Conservation (phyloP, 208 protist species). For the Kentomonas sorsogonicus region DNA sequence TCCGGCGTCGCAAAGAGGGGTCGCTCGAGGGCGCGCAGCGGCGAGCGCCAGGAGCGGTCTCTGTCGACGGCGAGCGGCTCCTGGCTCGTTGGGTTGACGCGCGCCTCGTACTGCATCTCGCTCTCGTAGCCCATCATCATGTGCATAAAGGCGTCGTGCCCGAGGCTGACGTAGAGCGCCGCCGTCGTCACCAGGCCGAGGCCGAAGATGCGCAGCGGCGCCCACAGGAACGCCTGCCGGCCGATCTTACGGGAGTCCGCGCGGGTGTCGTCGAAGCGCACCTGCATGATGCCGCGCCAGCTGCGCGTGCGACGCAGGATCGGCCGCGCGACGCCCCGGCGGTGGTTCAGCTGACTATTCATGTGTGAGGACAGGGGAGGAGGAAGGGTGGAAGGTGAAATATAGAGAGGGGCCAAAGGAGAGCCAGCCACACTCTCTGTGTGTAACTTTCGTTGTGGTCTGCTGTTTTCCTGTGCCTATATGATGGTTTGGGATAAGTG, state of each 20-base stretch:
- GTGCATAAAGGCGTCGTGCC: slow-evolving; percentile 83
- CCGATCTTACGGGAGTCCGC: slow-evolving; percentile 58
- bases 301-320: slow-evolving; percentile 81
- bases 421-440: too few relatives aligned
- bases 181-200: slow-evolving; percentile 35
- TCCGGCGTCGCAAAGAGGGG: slow-evolving; percentile 59
- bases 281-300: slow-evolving; percentile 89
- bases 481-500: not conserved
- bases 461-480: not conserved
- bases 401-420: too few relatives aligned
- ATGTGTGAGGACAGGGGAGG: too few relatives aligned
- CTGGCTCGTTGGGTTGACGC: slow-evolving; percentile 57
- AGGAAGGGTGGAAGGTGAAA: too few relatives aligned
- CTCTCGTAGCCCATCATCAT: slow-evolving; percentile 83
- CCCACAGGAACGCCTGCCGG: slow-evolving; percentile 63
- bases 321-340: slow-evolving; percentile 24
- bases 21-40: slow-evolving; percentile 67
- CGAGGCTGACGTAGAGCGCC: slow-evolving; percentile 58
- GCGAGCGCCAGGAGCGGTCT: slow-evolving; percentile 65
- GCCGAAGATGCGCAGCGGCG: slow-evolving; percentile 72
- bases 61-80: slow-evolving; percentile 46
- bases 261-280: slow-evolving; percentile 77
- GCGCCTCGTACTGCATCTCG: slow-evolving; percentile 85
- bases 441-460: too few relatives aligned
- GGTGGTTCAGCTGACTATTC: slow-evolving; percentile 13